Evolutionary conservation across 2,329 filamentous ascomycete species (phyloP), one percentile per base, ranked within the genome.

Genomic region (Pseudocercospora eumusae): DNA sequence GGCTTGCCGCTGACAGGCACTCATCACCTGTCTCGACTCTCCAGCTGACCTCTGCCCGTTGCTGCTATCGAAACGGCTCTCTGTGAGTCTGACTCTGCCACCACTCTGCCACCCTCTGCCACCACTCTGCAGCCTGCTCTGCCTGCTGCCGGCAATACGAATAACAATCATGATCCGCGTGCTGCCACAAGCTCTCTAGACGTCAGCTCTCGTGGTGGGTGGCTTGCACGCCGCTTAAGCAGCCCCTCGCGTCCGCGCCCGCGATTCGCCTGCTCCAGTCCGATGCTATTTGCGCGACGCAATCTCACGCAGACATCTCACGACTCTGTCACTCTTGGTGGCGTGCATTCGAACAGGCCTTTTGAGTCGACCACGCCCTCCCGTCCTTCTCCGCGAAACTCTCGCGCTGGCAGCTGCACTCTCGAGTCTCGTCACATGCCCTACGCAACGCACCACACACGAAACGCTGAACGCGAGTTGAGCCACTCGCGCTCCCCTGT

Each of bases 1-100:
- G 52, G 52, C 52, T 18, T 54, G 52, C 52, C 52, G 52, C 52
- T 54, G 52, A 54, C 52, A 54, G 28, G 52, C 52, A 54, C 31
- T 13, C 52, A 18, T 18, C 20, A 23, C 9, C 28, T 25, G 23
- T 6, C 6, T 3, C 3, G 3, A 25, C 23, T 25, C 52, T 15
- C 44, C 44, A 25, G 52, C 52, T 54, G 52, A 54, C 52, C 52
- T 54, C 18, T 54, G 52, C 28, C 25, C 52, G 52, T 54, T 54
- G 52, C 52, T 54, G 52, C 33, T 52, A 36, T 36, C n/a, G 28
- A 31, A 33, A 54, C 27, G 23, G 23, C 23, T 15, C 21, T 23
- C 13, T n/a, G n/a, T n/a, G n/a, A n/a, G n/a, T n/a, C n/a, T 9
- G 20, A 10, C 42, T 47, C 42, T 47, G 9, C n/a, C n/a, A n/a